Base-by-base conservation (phyloP, 2,329 filamentous ascomycete genomes). In the Cryphonectria nitschkei region DNA sequence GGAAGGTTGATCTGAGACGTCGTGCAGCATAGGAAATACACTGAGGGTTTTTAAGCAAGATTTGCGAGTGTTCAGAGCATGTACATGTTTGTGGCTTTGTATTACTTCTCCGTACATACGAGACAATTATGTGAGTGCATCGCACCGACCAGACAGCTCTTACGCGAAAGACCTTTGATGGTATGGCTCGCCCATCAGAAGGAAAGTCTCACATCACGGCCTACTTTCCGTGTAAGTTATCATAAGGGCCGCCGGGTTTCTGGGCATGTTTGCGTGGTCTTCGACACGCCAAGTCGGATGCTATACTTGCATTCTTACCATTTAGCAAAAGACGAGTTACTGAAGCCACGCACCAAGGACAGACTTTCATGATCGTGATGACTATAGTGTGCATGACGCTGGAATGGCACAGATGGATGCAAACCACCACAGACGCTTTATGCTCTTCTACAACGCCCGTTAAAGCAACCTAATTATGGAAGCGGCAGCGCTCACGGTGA, bases 1-100 rank as follows among this genome's bases (percentile, higher is more conserved):
- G 22, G 74, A 74, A 14, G 74, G 62, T 67, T 75, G 68, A 71
- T 37, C 54, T 39, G 68, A 62, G 26, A 61, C 56, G 37, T 46
- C 68, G 54, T n/a, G 70, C 64, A 46, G 67, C 66, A 67, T 73
- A 7, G 14, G 14, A n/a, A 26, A 64, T 34, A 46, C 37, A 13
- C 37, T 41, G n/a, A 13, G 11, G 37, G 19, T 46, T 46, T 26
- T 63, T 13, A 26, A 8, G 54, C 54, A 32, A 34, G 54, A 32
- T 29, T 58, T 58, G 19, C 22, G 22, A 9, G 19, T 50, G 19
- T 34, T 5, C 54, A 58, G 3, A 19, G 29, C 54, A 4, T 58
- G 54, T 39, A 13, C 11, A 39, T 13, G 11, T 39, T 34, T 58
- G 16, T 58, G 26, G 29, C 54, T 58, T 32, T 34, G 54, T 29